Conservation (phyloP, 2,329 filamentous ascomycete genomes). For the Pleomassaria siparia region DNA sequence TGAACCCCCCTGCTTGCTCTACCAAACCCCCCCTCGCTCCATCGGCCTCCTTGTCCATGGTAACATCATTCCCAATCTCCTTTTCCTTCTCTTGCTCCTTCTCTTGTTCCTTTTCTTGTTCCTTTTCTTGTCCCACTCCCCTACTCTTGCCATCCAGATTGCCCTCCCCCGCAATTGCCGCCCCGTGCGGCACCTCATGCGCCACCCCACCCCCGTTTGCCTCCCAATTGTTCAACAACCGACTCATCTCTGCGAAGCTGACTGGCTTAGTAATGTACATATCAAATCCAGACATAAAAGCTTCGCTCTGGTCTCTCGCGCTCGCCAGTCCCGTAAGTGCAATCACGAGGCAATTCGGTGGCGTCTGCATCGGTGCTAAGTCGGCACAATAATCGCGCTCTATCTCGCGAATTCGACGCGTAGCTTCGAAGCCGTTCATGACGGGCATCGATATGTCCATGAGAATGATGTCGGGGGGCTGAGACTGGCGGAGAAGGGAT, state of each 20-base stretch:
- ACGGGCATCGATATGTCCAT: slow-evolving; percentile 41
- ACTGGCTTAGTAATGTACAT: slow-evolving; percentile 44
- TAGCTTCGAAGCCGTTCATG: slow-evolving; percentile 44
- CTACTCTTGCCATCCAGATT: not conserved
- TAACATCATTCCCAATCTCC: no score
- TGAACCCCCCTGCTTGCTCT: no score
- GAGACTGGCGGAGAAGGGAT: not conserved
- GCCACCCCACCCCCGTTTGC: not conserved
- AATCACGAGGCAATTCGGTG: slow-evolving; percentile 27
- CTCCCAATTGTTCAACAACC: slow-evolving; percentile 2
- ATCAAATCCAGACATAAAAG: slow-evolving; percentile 35
- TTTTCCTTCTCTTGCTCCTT: not conserved
- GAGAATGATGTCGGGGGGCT: slow-evolving; percentile 31
- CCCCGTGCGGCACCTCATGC: not conserved
- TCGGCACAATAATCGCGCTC: slow-evolving; percentile 22
- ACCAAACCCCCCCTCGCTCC: no score
- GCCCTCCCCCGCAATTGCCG: not conserved
- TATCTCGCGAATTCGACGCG: slow-evolving; percentile 28
- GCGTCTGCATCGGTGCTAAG: not conserved
- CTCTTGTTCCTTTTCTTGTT: not conserved
- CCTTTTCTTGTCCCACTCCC: not conserved
- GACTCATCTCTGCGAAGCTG: slow-evolving; percentile 31
- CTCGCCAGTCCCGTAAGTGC: slow-evolving; percentile 43
- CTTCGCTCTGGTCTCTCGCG: slow-evolving; percentile 36
- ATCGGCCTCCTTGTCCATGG: no score